Evolutionary conservation across 2,329 filamentous ascomycete genomes (phyloP).

Genomic region (Trichoderma sp.): DNA sequence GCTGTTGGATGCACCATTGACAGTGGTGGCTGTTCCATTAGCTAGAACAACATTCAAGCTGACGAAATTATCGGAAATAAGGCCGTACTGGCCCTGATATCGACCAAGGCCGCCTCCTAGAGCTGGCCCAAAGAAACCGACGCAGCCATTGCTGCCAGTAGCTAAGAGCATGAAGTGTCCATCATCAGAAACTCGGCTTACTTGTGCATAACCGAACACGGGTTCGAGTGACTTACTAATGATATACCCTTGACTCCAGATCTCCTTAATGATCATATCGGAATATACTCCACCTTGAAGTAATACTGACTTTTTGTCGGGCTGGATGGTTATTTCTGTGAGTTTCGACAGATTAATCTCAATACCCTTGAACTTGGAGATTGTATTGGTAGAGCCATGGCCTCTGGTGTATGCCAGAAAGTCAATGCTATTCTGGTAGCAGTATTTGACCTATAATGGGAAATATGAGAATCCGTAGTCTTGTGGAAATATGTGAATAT

Average conservation of each 20-base stretch:
- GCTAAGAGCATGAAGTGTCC: not conserved
- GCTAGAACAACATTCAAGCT: conserved; percentile 33
- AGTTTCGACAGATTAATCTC: not conserved
- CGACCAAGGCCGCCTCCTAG: conserved; percentile 34
- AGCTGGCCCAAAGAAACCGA: conserved; percentile 30
- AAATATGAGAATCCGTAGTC: not conserved
- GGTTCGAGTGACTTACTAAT: not conserved
- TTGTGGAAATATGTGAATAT: no score
- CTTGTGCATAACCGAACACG: accelerated
- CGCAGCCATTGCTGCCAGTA: conserved; percentile 16
- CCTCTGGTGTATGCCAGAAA: not conserved
- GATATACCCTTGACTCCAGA: not conserved
- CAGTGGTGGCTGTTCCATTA: conserved; percentile 26
- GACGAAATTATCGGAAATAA: conserved; percentile 35
- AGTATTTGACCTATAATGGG: not conserved
- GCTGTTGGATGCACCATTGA: conserved; percentile 25
- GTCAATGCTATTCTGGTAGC: not conserved
- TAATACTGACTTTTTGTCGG: not conserved
- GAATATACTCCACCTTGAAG: not conserved
- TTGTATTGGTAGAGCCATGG: not conserved
- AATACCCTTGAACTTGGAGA: not conserved
- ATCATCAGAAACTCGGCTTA: not conserved
- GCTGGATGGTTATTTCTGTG: not conserved
- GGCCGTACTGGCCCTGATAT: conserved; percentile 30
- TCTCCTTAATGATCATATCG: not conserved